These are phyloP conservation scores for Tetrapisispora nanseiensis DNA, from an alignment of 805 yeast species.

Conservation along the genomic window DNA sequence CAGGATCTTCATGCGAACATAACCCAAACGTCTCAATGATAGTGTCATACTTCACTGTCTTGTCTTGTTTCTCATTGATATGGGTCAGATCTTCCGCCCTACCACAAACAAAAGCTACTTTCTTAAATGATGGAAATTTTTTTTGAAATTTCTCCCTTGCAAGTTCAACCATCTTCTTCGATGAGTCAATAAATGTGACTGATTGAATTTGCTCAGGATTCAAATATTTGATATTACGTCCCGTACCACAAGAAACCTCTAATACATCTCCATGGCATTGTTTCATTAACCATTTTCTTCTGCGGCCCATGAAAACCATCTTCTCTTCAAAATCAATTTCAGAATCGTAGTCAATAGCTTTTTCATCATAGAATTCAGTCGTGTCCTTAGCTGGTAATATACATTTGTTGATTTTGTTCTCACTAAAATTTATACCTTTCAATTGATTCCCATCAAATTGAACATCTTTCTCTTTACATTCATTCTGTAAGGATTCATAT, in stretches of 20 bases:
- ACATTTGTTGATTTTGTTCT: slow-evolving; percentile 27
- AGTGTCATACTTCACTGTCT: slow-evolving; percentile 67
- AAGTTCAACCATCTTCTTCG: slow-evolving; percentile 74
- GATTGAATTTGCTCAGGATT: slow-evolving; percentile 52
- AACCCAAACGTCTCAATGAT: slow-evolving; percentile 90
- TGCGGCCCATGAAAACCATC: slow-evolving; percentile 38
- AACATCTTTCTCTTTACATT: slow-evolving; percentile 20
- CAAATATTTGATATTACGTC: slow-evolving; percentile 76
- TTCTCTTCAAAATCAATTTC: slow-evolving; percentile 55
- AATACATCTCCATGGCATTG: slow-evolving; percentile 80
- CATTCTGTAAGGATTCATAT: slow-evolving; percentile 44
- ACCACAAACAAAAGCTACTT: slow-evolving; percentile 83
- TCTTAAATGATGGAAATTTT: slow-evolving; percentile 52
- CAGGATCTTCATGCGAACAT: slow-evolving; percentile 94
- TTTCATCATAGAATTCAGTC: slow-evolving; percentile 62
- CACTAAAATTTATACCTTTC: slow-evolving; percentile 21
- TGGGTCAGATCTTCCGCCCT: slow-evolving; percentile 69
- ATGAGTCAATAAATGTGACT: slow-evolving; percentile 78
- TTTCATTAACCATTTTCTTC: slow-evolving; percentile 71
- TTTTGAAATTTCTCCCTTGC: slow-evolving; percentile 65
- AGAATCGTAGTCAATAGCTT: slow-evolving; percentile 73
- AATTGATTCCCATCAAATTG: slow-evolving; percentile 27
- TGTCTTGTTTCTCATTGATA: slow-evolving; percentile 36
- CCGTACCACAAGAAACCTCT: slow-evolving; percentile 95
- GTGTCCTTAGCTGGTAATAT: slow-evolving; percentile 72